Base-by-base conservation (phyloP, 495 filamentous ascomycete species). In the Xylaria flabelliformis region DNA sequence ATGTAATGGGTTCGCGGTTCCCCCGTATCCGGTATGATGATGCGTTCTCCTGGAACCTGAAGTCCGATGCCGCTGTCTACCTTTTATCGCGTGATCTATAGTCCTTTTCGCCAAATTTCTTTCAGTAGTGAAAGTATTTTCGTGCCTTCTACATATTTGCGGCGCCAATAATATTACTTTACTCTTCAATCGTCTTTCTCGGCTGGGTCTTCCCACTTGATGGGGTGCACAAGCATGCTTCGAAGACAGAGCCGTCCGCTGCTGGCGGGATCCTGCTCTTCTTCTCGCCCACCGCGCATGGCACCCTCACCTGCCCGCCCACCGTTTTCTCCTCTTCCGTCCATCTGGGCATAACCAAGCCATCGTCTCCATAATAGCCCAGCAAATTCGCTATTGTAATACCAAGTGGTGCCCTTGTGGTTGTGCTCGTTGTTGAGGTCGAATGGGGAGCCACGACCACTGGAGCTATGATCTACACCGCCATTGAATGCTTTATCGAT, bases 321-420 rank as follows among this genome's bases (percentile, higher is more conserved):
- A 0, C 93, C 93, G 71, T 91, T 89, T 42, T 90, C 89, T 72
- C 94, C 91, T 46, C 83, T 71, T 1, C 81, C 83, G 51, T 85
- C 84, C 75, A 80, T 76, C 64, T 97, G 90, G 74, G 91, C 91
- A 59, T 92, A 91, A 15, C 95, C 95, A 48, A 97, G 80, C 95
- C 95, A 98, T 70, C 94, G 84, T 73, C 90, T 90, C 93, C 93
- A 98, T 76, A 98, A 73, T 64, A 93, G 90, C 0, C 90, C 88
- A 36, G 93, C 88, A 77, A 97, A 97, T 10, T 92, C 92, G 26
- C 92, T 92, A 76, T 97, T 92, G 80, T 97, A 98, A 81, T 97
- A 98, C 96, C 96, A 99, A 17, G 88, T 97, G 12, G 90, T 92
- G 3, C 95, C 95, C 69, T 85, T 84, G 80, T 97, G 94, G 76